Base-by-base conservation (phyloP, 2,329 filamentous ascomycete genomes). In the Botrytis byssoidea region DNA sequence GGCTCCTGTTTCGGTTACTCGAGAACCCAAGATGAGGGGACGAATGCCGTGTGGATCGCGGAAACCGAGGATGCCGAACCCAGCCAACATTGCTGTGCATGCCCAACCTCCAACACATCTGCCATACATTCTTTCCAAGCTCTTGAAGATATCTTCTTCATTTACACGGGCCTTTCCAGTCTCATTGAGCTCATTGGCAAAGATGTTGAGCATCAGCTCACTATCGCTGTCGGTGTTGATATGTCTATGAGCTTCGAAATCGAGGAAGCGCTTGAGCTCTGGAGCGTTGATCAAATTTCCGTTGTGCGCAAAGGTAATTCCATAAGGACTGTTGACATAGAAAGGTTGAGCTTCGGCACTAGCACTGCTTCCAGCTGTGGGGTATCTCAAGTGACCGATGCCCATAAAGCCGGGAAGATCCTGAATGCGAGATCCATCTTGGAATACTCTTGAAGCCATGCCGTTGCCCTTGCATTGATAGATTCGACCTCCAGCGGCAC, bases 401-500 rank as follows among this genome's bases (percentile, higher is more conserved):
- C 93, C 94, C 92, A 96, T 95, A 83, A 89, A 95, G 48, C 94
- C 94, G 20, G 93, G 92, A 70, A 96, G 87, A 79, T 94, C 90
- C 67, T 88, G 85, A 59, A 95, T 86, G 75, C 92, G 88, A 74
- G 89, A 87, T 77, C 93, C 94, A 76, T 97, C 92, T 71, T 91
- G 87, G 83, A 97, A 97, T 78, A 97, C 94, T 81, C 91, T 93
- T 74, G 91, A 89, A 59, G 92, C 94, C 88, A 97, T 92, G 72
- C 94, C 95, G 81, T 94, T 94, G 77, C 94, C 94, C 84, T 98
- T 98, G 85, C 92, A 92, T 81, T 97, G 93, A 82, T 92, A 95
- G 77, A 97, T 91, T 61, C 93, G 88, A 75, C 95, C 94, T 51
- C 93, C 93, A 22, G 85, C 87, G 78, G 88, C 91, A 86, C 86